A percentile compares a stretch with the other conserved stretches of the same genome.
These are phyloP conservation scores for Gillenia trifoliata DNA, from an alignment of 306 rosid species.

Conservation along the genomic window DNA sequence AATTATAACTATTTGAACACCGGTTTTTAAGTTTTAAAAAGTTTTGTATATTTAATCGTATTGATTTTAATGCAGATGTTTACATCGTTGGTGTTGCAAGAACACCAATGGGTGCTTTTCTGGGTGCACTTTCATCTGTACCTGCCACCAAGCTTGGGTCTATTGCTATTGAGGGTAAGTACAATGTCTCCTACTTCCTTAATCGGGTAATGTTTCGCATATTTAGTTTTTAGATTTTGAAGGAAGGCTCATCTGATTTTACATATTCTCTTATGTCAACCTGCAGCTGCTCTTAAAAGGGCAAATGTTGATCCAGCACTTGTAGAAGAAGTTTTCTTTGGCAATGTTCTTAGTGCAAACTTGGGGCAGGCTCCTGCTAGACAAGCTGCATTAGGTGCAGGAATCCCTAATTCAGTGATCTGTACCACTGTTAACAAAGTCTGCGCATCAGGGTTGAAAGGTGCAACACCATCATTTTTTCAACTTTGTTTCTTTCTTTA, in stretches of 20 bases:
- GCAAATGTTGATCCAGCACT: conserved; percentile 85
- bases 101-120: conserved; percentile 95
- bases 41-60: conserved; percentile 3
- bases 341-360: conserved; percentile 96
- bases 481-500: background rate
- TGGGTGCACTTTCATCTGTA: conserved; percentile 78
- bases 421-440: conserved; percentile 94
- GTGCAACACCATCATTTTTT: conserved; percentile 27
- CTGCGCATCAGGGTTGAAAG: conserved; percentile 99
- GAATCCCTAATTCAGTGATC: conserved; percentile 74
- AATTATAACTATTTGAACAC: conserved; percentile 1
- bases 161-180: conserved; percentile 74
- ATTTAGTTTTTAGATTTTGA: background rate
- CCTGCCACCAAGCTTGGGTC: conserved; percentile 94
- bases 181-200: conserved; percentile 2
- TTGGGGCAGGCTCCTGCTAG: conserved; percentile 99
- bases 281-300: conserved; percentile 84
- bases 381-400: conserved; percentile 98
- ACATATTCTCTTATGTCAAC: background rate
- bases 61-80: conserved; percentile 59
- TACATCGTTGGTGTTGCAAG: conserved; percentile 96
- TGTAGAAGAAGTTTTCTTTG: conserved; percentile 88
- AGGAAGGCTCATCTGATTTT: background rate
- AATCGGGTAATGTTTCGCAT: background rate
- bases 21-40: background rate